Evolutionary conservation across 495 filamentous ascomycete genomes (phyloP), one percentile per base, ranked within the genome.

Genomic region (Aspergillus taichungensis): DNA sequence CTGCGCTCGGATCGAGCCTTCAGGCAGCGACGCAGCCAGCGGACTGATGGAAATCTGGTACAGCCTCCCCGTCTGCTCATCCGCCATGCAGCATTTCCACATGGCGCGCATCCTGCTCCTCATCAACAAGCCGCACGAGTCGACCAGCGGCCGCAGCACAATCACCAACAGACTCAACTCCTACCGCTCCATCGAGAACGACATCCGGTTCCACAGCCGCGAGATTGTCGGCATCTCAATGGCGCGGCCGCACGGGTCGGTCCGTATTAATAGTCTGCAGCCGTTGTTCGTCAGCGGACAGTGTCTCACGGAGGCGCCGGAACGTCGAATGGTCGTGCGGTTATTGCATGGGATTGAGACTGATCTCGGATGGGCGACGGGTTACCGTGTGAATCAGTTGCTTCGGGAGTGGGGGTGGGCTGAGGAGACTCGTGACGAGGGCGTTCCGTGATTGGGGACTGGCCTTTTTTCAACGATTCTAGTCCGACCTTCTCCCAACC

Each of bases 31-130:
- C 30, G 65, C 68, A 13, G 45, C 56, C 27, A 41, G 52, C 24
- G 60, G 70, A 0, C 67, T 84, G 41, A 68, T 73, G 2, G 80
- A 82, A 58, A 66, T 78, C 13, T 84, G 80, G 80, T 75, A 76
- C 52, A 78, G 74, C 47, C 66, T 78, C 3, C 73, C 78, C 3
- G 79, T 82, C 71, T 82, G 77, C 61, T 74, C 73, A 1, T 78
- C 77, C 5, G 75, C 75, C 8, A 81, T 82, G 76, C 79, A 82
- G 54, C 70, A 71, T 47, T 84, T 79, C 52, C 78, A 84, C 51
- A 79, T 84, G 73, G 75, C 76, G 0, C 76, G 75, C 36, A 80
- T 80, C 29, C 63, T 82, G 34, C 62, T 84, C 9, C 66, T 80
- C 8, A 72, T 79, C 55, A 77, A 84, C 53, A 79, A 79, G 47